These are phyloP conservation scores for Kernera saxatilis DNA, from an alignment of 345 rosid species.

Conservation along the genomic window DNA sequence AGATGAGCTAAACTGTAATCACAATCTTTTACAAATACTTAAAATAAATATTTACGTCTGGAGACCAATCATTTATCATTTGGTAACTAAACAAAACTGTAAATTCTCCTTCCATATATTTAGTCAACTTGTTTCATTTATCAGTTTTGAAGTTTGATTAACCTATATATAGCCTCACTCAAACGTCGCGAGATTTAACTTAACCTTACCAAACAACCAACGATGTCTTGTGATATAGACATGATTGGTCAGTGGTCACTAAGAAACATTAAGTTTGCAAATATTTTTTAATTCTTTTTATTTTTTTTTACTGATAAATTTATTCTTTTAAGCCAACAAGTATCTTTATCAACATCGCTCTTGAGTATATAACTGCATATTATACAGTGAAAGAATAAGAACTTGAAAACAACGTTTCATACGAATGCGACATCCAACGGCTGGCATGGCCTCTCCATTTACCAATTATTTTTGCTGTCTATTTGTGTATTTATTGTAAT, in stretches of 20 bases:
- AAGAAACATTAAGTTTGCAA: background rate
- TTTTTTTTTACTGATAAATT: no score
- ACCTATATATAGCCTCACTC: no score
- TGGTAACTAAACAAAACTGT: no score
- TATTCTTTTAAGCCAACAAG: background rate
- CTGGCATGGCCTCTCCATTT: slow-evolving; percentile 11
- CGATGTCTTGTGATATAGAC: background rate
- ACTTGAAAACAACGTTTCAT: slow-evolving; percentile 9
- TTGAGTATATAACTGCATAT: background rate
- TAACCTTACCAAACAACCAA: background rate
- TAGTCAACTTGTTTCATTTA: no score
- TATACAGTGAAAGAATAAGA: background rate
- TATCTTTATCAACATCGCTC: background rate
- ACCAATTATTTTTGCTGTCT: slow-evolving; percentile 7
- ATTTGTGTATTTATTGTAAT: slow-evolving; percentile 7
- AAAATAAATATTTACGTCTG: no score
- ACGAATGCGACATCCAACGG: slow-evolving; percentile 28
- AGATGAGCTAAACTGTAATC: no score
- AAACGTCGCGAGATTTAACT: background rate
- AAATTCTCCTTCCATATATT: no score
- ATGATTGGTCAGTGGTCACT: no score
- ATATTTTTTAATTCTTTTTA: no score
- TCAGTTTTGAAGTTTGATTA: no score
- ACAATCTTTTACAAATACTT: no score
- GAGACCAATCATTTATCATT: no score